Evolutionary conservation across 208 protist species (phyloP), one percentile per base, ranked within the genome.

Genomic region (Borovskyia barvae): DNA sequence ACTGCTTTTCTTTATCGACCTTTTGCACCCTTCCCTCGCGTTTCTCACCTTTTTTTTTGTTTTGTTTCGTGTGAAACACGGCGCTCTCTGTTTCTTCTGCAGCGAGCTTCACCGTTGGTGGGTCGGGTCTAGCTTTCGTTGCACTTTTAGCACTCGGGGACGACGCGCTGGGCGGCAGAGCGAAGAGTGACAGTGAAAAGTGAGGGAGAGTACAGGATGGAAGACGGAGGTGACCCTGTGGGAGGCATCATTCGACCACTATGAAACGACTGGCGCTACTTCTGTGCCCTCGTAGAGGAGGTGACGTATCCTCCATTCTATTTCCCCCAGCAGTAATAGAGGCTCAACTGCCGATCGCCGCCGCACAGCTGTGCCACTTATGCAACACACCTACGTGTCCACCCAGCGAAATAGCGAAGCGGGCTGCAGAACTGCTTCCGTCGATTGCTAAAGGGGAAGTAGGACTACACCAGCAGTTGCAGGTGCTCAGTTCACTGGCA

Each of bases 401-500:
- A 2, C 41, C 64, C 2, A 61, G 46, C 24, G 55, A 71, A 30
- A 20, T 71, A 35, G 47, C 59, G 22, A 36, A 35, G 30, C 46
- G 41, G 15, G 29, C 64, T 11, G 45, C 17, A 17, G 47, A 43
- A 15, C 48, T 71, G 33, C 49, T 71, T 1, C 64, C 49, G n/a
- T 47, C 59, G 24, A 62, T 71, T 6, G 17, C 22, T 12, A 30
- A 37, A 9, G 64, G 64, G 1, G 43, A 39, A 0, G 2, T 71
- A 5, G 25, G 36, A 30, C 55, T 71, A 32, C 47, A 26, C 1
- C 53, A 73, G 20, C 59, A 73, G 48, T 40, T 50, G n/a, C 55
- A 64, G 11, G 42, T 80, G 19, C 62, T 80, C 2, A 24, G 45
- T 28, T 43, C 33, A 5, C 51, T 79, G 9, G 51, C 74, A 6